Base-by-base conservation (phyloP, 1,284 basidiomycete genomes). In the Xerocomus amazonicus region DNA sequence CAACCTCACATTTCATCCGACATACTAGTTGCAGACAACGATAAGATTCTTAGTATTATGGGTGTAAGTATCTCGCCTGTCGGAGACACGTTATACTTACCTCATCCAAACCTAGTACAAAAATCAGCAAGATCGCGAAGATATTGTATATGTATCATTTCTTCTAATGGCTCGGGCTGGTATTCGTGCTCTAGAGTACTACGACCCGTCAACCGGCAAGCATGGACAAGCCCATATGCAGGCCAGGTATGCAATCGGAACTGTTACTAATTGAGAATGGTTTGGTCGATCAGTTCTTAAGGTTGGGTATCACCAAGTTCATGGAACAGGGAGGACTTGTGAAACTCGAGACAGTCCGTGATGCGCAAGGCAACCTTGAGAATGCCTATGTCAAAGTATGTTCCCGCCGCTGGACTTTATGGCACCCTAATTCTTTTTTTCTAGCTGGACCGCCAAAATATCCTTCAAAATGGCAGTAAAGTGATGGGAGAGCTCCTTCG, bases 161-260 rank as follows among this genome's bases (percentile, higher is more conserved):
- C 73, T 92, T 27, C 66, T 87, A 43, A 92, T 93, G 90, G 87
- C 84, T 13, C 80, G 89, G n/a, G 83, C 81, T 32, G 91, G 90
- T 51, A 68, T 93, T 17, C 77, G 84, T 37, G 90, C 81, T 2
- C 75, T 94, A 37, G 89, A 92, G 67, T 91, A 77, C 66, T 94
- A 88, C 56, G 88, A 94, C 62, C 90, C 90, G 26, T 72, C 70
- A 27, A 87, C 82, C 8, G 73, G 82, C 66, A 91, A 90, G 68
- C 90, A 92, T 60, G 88, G 90, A 16, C 91, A 93, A 63, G 91
- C 91, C n/a, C 91, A 93, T 63, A 93, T 93, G 90, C 90, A 89
- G 68, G 89, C 86, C 45, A 80, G 87, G 85, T 87, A 63, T 41
- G 71, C 43, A 37, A 35, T n/a, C 6, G 12, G 9, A 37, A 31